Evolutionary conservation across 345 rosid genomes (phyloP).

Genomic region (Reutealis trisperma): DNA sequence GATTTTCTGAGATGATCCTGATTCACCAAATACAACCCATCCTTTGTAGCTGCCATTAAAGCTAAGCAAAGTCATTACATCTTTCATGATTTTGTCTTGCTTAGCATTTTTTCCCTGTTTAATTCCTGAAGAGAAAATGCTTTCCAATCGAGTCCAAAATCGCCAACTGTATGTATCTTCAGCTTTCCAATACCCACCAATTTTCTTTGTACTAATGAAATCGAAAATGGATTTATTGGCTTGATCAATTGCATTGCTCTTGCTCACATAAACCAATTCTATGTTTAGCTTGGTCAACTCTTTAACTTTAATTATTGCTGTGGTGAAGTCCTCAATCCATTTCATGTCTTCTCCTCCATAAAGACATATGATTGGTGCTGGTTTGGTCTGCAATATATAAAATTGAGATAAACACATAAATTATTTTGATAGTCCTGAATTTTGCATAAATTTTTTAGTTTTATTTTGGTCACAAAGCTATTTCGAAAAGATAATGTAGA

Average conservation of each 20-base stretch:
- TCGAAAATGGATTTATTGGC: neutral
- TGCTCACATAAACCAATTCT: constrained; percentile 1
- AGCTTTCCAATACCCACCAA: neutral
- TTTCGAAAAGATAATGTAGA: too few relatives aligned
- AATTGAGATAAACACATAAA: too few relatives aligned
- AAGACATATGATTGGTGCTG: neutral
- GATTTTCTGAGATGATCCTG: neutral
- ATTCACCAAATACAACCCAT: neutral
- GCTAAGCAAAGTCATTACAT: neutral
- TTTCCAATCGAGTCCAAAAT: neutral
- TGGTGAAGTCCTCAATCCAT: neutral
- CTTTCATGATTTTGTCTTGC: neutral
- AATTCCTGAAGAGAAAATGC: neutral
- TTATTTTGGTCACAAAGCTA: too few relatives aligned
- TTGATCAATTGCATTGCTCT: neutral
- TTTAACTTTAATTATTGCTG: neutral
- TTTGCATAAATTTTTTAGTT: too few relatives aligned
- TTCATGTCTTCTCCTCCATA: constrained; percentile 4
- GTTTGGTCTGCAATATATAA: neutral
- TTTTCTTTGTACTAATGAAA: too few relatives aligned
- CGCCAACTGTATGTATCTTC: neutral
- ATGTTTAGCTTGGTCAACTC: neutral
- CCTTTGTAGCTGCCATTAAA: neutral
- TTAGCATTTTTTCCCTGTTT: neutral
- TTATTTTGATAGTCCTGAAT: too few relatives aligned